Conservation (phyloP, 2,329 filamentous ascomycete species). For the Davidsoniella australis region DNA sequence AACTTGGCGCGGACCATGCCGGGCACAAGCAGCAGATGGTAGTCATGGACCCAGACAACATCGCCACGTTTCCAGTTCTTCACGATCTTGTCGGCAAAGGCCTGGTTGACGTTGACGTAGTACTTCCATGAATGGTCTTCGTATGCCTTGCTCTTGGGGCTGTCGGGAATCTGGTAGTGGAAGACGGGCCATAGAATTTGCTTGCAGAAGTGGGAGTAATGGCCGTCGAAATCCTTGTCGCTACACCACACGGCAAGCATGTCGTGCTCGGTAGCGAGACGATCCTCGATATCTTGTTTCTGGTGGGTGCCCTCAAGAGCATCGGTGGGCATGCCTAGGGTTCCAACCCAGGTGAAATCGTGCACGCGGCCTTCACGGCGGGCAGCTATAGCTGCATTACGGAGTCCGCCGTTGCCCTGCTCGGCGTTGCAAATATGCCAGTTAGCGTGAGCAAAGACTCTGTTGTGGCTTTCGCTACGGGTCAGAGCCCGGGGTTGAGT, state of each 20-base stretch:
- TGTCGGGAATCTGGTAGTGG: constrained; percentile 94
- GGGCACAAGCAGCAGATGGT: constrained; percentile 79
- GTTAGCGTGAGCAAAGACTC: constrained; percentile 56
- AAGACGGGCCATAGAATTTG: constrained; percentile 96
- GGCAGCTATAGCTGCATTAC: constrained; percentile 72
- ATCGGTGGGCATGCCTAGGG: constrained; percentile 86
- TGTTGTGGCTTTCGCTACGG: constrained; percentile 47
- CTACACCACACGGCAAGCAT: constrained; percentile 71
- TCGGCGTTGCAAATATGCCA: constrained; percentile 76
- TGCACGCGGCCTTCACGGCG: constrained; percentile 49
- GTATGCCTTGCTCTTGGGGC: constrained; percentile 95
- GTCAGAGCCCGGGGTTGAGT: constrained; percentile 33
- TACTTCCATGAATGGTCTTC: constrained; percentile 94
- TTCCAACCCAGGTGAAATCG: constrained; percentile 81
- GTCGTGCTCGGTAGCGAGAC: constrained; percentile 63
- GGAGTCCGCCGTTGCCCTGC: constrained; percentile 81
- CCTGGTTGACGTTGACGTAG: constrained; percentile 83
- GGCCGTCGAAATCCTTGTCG: constrained; percentile 85
- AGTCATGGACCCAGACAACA: constrained; percentile 89
- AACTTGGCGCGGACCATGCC: constrained; percentile 78
- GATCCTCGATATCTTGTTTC: constrained; percentile 69
- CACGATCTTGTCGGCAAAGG: constrained; percentile 78
- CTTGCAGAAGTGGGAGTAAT: constrained; percentile 94
- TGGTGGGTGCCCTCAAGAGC: constrained; percentile 55
- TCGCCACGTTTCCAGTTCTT: constrained; percentile 89